These are phyloP conservation scores for Paramyrothecium roridum DNA, from an alignment of 2,329 filamentous ascomycete species.

Conservation along the genomic window DNA sequence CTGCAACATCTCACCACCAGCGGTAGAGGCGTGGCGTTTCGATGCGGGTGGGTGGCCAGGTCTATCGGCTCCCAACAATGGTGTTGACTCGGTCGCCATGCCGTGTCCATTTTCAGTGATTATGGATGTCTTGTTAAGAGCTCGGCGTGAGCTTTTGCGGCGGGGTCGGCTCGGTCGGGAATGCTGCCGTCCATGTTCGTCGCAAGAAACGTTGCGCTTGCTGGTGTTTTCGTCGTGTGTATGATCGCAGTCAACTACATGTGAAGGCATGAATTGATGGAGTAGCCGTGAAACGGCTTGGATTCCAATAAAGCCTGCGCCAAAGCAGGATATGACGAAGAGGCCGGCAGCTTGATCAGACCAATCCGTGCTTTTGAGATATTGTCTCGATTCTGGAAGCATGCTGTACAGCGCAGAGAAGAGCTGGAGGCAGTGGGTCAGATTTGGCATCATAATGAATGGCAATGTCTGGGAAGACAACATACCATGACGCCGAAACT, in stretches of 20 bases:
- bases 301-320: conserved; percentile 71
- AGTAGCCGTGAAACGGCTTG: conserved; percentile 69
- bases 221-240: conserved; percentile 56
- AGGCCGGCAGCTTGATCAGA: conserved; percentile 65
- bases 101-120: conserved; percentile 13
- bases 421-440: conserved; percentile 49
- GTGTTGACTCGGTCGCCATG: conserved; percentile 42
- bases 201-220: conserved; percentile 18
- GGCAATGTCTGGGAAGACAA: no score
- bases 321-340: conserved; percentile 66
- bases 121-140: conserved; percentile 12
- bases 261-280: conserved; percentile 72
- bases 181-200: conserved; percentile 18
- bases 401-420: conserved; percentile 93
- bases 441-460: no score
- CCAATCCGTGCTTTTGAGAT: conserved; percentile 68
- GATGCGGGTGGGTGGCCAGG: conserved; percentile 19
- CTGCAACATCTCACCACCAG: conserved; percentile 24
- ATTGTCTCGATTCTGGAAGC: conserved; percentile 80
- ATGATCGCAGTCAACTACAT: conserved; percentile 79
- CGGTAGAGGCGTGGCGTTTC: conserved; percentile 22
- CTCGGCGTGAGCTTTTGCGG: conserved; percentile 21
- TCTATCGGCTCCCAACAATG: conserved; percentile 36
- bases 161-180: conserved; percentile 28
- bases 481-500: conserved; percentile 95